A percentile compares a stretch with the other conserved stretches of the same genome.
Evolutionary conservation across 441 rosid species (phyloP).

Genomic region (Mallotus repandus): DNA sequence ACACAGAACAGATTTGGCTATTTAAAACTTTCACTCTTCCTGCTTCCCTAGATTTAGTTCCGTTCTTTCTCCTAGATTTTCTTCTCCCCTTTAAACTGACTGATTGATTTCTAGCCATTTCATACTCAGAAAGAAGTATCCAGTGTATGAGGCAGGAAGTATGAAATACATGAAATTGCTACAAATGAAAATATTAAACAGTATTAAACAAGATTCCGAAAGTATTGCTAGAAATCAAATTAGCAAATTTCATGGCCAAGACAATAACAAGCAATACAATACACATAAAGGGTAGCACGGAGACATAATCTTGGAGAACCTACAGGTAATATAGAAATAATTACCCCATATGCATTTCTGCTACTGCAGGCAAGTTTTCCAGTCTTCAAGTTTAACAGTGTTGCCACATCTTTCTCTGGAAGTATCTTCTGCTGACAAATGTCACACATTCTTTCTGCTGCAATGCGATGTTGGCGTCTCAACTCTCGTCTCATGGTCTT

Average conservation of each 20-base stretch:
- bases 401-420: conserved; percentile 80
- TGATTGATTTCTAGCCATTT: conserved; percentile 47
- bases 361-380: conserved; percentile 81
- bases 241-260: neutral
- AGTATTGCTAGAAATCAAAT: conserved; percentile 2
- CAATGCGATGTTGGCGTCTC: conserved; percentile 74
- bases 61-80: conserved; percentile 55
- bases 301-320: conserved; percentile 22
- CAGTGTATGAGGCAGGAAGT: conserved; percentile 89
- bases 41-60: conserved; percentile 38
- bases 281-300: neutral
- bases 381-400: conserved; percentile 70
- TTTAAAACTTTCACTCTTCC: conserved; percentile 29
- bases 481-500: conserved; percentile 65
- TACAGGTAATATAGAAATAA: conserved; percentile 14
- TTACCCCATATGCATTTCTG: conserved; percentile 76
- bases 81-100: conserved; percentile 40
- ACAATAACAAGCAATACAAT: conserved; percentile 4
- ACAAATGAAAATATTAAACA: conserved; percentile 17
- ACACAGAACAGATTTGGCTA: conserved; percentile 51
- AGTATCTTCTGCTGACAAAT: conserved; percentile 93
- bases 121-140: conserved; percentile 81
- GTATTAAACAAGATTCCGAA: conserved; percentile 4
- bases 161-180: conserved; percentile 94
- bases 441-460: conserved; percentile 85